Conservation (phyloP, 805 yeast species). For the Ogataea minuta region DNA sequence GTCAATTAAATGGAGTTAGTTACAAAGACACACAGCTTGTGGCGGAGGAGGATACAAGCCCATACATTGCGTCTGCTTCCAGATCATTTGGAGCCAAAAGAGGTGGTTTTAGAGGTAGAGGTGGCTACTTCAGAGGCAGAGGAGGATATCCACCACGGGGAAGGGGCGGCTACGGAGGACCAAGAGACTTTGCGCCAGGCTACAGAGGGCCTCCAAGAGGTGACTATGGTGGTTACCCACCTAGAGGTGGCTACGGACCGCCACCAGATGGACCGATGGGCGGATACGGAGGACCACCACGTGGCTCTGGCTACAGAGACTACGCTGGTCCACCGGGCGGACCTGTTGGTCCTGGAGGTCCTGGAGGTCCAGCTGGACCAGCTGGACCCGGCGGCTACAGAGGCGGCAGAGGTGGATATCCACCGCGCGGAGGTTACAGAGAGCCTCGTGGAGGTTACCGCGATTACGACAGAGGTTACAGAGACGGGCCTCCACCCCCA, state of each 20-base stretch:
- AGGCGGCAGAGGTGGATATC: constrained; percentile 39
- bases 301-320: constrained; percentile 24
- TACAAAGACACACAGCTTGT: constrained; percentile 61
- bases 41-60: constrained; percentile 76
- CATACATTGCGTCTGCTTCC: constrained; percentile 49
- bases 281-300: constrained; percentile 31
- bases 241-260: constrained; percentile 28
- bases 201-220: constrained; percentile 30
- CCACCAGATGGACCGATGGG: constrained; percentile 30
- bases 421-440: constrained; percentile 35
- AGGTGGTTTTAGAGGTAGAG: constrained; percentile 47
- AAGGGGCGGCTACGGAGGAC: constrained; percentile 30
- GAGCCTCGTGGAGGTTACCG: constrained; percentile 29
- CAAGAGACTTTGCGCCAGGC: constrained; percentile 33
- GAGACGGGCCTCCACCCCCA: constrained; percentile 30
- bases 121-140: constrained; percentile 37
- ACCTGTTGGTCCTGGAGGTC: constrained; percentile 7
- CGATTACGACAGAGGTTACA: constrained; percentile 26
- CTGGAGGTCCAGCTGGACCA: too few species aligned
- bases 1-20: constrained; percentile 67
- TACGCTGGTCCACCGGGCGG: constrained; percentile 10
- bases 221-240: constrained; percentile 25
- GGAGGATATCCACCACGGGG: constrained; percentile 34
- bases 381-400: constrained; percentile 33
- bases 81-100: constrained; percentile 45